phyloP scores from a whole-genome alignment of 345 rosid species.

The Litchi chinensis region DNA sequence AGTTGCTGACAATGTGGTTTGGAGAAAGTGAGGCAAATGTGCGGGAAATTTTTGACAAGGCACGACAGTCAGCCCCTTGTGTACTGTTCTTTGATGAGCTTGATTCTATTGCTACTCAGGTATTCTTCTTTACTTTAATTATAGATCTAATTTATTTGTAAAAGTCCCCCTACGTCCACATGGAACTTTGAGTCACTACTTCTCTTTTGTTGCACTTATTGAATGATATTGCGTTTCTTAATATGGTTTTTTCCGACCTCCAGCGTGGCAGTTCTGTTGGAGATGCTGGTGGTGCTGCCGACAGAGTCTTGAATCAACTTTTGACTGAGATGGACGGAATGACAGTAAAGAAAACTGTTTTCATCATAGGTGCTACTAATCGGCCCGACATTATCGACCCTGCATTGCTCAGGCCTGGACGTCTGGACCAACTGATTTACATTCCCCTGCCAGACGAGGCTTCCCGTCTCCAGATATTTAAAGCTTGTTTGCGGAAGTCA shows the following conservation, averaged over 20 bases:
- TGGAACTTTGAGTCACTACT: neutral
- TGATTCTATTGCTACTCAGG: conserved; percentile 44
- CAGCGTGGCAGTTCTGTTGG: conserved; percentile 39
- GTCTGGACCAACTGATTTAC: conserved; percentile 40
- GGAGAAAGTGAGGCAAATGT: conserved; percentile 46
- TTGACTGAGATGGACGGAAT: conserved; percentile 49
- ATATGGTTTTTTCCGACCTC: neutral
- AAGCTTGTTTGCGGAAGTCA: conserved; percentile 40
- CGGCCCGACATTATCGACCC: conserved; percentile 36
- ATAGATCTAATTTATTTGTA: neutral
- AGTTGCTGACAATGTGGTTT: conserved; percentile 43
- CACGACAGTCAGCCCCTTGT: conserved; percentile 42
- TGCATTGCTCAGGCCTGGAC: conserved; percentile 43
- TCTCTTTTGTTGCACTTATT: neutral
- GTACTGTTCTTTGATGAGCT: conserved; percentile 44
- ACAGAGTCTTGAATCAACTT: conserved; percentile 41
- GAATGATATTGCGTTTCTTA: neutral
- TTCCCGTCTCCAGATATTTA: conserved; percentile 37
- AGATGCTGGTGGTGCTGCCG: conserved; percentile 48
- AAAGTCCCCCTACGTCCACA: neutral
- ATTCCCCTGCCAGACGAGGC: conserved; percentile 43
- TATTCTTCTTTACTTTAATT: neutral
- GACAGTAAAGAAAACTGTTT: conserved; percentile 41
- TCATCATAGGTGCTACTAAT: conserved; percentile 42
- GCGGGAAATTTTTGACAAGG: conserved; percentile 41